These are phyloP conservation scores for Naganishia antarctica DNA, from an alignment of 768 basidiomycete genomes.

Conservation along the genomic window DNA sequence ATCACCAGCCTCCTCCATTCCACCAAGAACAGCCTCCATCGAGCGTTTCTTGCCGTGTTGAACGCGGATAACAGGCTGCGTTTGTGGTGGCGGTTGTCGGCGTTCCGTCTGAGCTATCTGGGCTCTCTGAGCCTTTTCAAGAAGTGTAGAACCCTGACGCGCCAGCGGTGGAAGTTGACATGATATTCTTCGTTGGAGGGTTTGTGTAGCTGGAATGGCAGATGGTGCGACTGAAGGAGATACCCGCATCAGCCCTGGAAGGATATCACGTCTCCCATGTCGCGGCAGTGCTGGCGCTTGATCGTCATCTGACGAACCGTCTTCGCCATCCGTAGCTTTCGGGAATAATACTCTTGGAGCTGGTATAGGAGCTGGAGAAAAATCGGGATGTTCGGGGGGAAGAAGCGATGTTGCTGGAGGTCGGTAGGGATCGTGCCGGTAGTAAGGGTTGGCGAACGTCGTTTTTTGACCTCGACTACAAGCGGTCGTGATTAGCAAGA, in stretches of 20 bases:
- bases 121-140: conserved; percentile 5
- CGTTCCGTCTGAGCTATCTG: background rate
- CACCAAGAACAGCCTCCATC: conserved; percentile 19
- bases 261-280: background rate
- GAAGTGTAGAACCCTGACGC: conserved; percentile 12
- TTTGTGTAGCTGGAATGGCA: background rate
- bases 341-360: conserved; percentile 20
- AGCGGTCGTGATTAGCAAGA: background rate
- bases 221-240: background rate
- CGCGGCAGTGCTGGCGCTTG: background rate
- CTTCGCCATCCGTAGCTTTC: background rate
- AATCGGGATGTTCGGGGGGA: conserved; percentile 25
- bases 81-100: background rate
- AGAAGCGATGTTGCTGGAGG: conserved; percentile 16
- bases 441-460: conserved; percentile 27
- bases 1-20: background rate
- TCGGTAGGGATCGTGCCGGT: conserved; percentile 8
- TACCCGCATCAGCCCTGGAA: background rate
- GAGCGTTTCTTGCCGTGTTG: conserved; percentile 8
- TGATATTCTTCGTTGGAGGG: conserved; percentile 13
- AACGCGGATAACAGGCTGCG: background rate
- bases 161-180: conserved; percentile 13
- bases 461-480: conserved; percentile 23
- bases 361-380: conserved; percentile 22
- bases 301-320: background rate